Evolutionary conservation across 1,284 basidiomycete genomes (phyloP).

Genomic region (Athelia sp.): DNA sequence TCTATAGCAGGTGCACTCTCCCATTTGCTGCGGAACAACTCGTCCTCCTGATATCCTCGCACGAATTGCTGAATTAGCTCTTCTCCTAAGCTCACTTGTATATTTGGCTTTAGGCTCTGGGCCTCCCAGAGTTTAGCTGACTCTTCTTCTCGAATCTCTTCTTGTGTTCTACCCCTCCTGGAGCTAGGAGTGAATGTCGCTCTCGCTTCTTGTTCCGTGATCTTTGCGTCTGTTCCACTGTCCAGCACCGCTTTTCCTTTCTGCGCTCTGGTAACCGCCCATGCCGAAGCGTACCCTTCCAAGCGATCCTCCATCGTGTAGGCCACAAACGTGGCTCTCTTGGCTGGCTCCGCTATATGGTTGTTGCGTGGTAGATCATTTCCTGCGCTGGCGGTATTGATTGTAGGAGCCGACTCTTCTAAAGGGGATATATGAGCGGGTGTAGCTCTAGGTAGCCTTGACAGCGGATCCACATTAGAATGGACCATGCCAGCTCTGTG

Average conservation of each 20-base stretch:
- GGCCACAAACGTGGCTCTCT: neutral
- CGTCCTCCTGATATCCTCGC: constrained; percentile 1
- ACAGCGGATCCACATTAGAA: neutral
- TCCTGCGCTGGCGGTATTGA: constrained; percentile 2
- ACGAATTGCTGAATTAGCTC: neutral
- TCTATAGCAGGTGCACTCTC: neutral
- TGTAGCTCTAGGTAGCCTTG: constrained; percentile 6
- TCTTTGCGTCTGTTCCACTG: no score
- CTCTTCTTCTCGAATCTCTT: neutral
- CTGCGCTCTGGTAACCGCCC: neutral
- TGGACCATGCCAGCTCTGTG: neutral
- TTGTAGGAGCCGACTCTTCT: constrained; percentile 1
- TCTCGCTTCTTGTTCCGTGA: no score
- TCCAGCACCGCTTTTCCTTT: neutral
- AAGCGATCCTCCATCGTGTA: neutral
- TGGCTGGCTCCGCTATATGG: neutral
- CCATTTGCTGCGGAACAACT: constrained; percentile 1
- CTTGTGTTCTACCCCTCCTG: neutral
- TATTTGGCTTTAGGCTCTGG: neutral
- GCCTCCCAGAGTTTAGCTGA: neutral
- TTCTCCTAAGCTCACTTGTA: neutral
- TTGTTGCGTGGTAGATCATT: constrained; percentile 2
- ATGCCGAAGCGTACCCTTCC: neutral
- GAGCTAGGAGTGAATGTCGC: no score
- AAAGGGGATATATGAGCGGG: constrained; percentile 8